A percentile compares a stretch with the other conserved stretches of the same genome.
phyloP scores from a whole-genome alignment of 257 asterid genomes.

The Rauvolfia tetraphylla region DNA sequence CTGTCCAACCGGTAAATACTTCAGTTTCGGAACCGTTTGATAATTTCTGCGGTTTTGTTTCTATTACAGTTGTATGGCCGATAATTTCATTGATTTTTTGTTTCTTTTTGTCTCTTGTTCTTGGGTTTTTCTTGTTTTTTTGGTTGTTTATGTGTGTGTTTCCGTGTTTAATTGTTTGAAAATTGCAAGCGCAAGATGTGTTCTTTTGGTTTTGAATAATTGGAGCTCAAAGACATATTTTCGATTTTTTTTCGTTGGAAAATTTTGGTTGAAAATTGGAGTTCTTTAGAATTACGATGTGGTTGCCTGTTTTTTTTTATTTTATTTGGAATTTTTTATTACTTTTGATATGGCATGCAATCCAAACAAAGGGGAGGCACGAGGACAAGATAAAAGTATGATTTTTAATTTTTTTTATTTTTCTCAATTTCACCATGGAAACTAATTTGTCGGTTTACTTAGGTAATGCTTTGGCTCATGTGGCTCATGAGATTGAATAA shows the following conservation, averaged over 20 bases:
- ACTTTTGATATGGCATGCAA: conserved; percentile 6
- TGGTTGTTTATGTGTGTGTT: background rate
- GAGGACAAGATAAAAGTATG: too few relatives aligned
- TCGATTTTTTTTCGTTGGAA: too few relatives aligned
- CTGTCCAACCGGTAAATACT: conserved; percentile 5
- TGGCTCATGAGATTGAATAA: background rate
- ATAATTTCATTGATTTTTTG: background rate
- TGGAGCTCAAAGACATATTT: background rate
- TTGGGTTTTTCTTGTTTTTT: too few relatives aligned
- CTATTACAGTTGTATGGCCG: conserved; percentile 2
- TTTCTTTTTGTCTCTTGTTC: too few relatives aligned
- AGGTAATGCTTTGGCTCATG: background rate
- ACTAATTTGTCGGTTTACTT: background rate
- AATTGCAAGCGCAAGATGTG: background rate
- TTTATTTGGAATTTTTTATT: background rate
- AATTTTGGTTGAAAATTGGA: background rate
- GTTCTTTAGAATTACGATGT: background rate
- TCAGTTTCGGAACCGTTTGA: background rate
- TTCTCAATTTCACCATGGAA: too few relatives aligned
- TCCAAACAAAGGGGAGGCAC: background rate
- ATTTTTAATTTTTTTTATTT: background rate
- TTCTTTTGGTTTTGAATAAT: background rate
- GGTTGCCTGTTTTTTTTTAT: background rate
- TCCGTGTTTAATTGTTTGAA: background rate
- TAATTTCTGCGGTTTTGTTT: background rate